phyloP scores from a whole-genome alignment of 2,329 filamentous ascomycete species.

The Achaetomium macrosporum region DNA sequence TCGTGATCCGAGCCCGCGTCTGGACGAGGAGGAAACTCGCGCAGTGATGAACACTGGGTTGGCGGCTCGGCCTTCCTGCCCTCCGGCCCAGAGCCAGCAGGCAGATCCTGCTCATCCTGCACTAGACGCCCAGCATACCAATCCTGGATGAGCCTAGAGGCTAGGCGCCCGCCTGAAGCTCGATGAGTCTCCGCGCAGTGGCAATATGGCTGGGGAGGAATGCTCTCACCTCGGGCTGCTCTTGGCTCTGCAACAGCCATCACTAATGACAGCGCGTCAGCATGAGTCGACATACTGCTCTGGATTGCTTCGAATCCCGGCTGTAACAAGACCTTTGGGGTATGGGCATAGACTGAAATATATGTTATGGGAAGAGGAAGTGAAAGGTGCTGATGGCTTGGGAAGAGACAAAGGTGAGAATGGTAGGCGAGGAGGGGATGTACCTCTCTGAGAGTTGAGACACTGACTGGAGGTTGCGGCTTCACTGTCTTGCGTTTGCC shows the following conservation, averaged over 20 bases:
- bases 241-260: background rate
- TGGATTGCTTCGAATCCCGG: too few species aligned
- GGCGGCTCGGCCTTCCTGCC: background rate
- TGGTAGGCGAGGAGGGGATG: too few species aligned
- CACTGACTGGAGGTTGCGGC: too few species aligned
- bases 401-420: too few species aligned
- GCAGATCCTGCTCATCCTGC: background rate
- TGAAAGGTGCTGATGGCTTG: too few species aligned
- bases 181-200: background rate
- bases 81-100: background rate
- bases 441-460: too few species aligned
- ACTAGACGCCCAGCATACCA: slow-evolving; percentile 15
- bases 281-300: background rate
- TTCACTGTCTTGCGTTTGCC: too few species aligned
- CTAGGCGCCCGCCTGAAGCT: slow-evolving; percentile 13
- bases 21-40: slow-evolving; percentile 11
- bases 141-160: slow-evolving; percentile 20
- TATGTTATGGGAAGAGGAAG: background rate
- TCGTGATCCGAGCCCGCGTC: slow-evolving; percentile 17
- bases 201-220: background rate
- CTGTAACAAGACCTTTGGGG: too few species aligned
- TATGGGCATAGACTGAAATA: too few species aligned
- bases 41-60: slow-evolving; percentile 14
- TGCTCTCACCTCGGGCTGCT: background rate
- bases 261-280: slow-evolving; percentile 10